Conservation (phyloP, 2,329 filamentous ascomycete genomes). For the Arachnomyces sp. region DNA sequence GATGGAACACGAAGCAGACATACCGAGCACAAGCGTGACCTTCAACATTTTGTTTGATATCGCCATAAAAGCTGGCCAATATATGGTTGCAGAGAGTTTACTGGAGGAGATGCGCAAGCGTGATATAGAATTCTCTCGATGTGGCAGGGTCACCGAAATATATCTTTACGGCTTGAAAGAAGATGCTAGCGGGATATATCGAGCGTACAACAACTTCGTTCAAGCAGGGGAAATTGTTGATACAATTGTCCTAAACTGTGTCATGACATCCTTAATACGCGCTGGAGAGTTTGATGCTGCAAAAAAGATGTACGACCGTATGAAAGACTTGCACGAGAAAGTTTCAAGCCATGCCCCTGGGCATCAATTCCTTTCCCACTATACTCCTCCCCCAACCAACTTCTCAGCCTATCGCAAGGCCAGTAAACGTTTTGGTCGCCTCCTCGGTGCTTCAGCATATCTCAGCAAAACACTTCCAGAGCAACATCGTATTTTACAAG, state of each 20-base stretch:
- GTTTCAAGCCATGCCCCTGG: slow-evolving; percentile 25
- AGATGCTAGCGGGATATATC: slow-evolving; percentile 66
- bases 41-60: slow-evolving; percentile 91
- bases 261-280: slow-evolving; percentile 70
- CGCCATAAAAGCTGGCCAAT: slow-evolving; percentile 79
- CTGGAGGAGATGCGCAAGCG: slow-evolving; percentile 71
- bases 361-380: slow-evolving; percentile 13
- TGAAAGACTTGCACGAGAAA: slow-evolving; percentile 57
- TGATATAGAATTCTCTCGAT: slow-evolving; percentile 63
- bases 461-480: slow-evolving; percentile 45
- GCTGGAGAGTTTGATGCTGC: slow-evolving; percentile 70
- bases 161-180: slow-evolving; percentile 71
- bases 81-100: slow-evolving; percentile 73
- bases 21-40: slow-evolving; percentile 66
- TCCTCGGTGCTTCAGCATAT: slow-evolving; percentile 40
- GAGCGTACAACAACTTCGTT: slow-evolving; percentile 77
- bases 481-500: slow-evolving; percentile 56
- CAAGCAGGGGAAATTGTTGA: slow-evolving; percentile 80
- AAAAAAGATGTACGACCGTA: slow-evolving; percentile 71
- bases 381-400: slow-evolving; percentile 25
- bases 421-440: slow-evolving; percentile 38
- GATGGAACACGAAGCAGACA: slow-evolving; percentile 69
- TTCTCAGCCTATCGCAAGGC: slow-evolving; percentile 28
- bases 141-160: slow-evolving; percentile 74
- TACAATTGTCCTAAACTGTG: slow-evolving; percentile 75